Percentiles rank a stretch among this genome's conserved stretches.
These are phyloP conservation scores for Lactarius sp. DNA, from an alignment of 768 basidiomycete genomes.

Conservation along the genomic window DNA sequence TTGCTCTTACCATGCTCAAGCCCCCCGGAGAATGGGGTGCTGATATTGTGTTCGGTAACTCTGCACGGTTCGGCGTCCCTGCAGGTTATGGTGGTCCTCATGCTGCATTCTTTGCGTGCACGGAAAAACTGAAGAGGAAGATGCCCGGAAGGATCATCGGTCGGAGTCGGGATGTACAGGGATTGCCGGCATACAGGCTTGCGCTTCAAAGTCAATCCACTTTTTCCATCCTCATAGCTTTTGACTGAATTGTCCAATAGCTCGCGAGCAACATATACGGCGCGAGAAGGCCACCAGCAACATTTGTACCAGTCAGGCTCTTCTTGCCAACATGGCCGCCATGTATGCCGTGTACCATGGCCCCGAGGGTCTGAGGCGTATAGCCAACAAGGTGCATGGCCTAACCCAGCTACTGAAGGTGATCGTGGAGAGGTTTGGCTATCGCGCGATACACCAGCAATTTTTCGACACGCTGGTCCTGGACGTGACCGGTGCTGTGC, in stretches of 20 bases:
- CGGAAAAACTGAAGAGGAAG: slow-evolving; percentile 88
- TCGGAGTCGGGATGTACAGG: slow-evolving; percentile 76
- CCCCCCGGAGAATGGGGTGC: slow-evolving; percentile 99
- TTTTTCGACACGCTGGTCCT: slow-evolving; percentile 94
- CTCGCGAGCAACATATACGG: slow-evolving; percentile 94
- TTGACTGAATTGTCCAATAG: slow-evolving; percentile 36
- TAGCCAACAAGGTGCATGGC: slow-evolving; percentile 87
- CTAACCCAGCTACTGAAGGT: slow-evolving; percentile 73
- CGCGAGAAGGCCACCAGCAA: slow-evolving; percentile 98
- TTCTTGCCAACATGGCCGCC: slow-evolving; percentile 98
- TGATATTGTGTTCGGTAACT: slow-evolving; percentile 92
- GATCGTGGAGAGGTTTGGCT: slow-evolving; percentile 68
- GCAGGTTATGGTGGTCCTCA: slow-evolving; percentile 97
- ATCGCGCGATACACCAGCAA: slow-evolving; percentile 57
- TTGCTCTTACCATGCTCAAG: slow-evolving; percentile 88
- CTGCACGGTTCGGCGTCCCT: slow-evolving; percentile 95
- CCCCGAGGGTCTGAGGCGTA: slow-evolving; percentile 74
- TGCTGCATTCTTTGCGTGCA: slow-evolving; percentile 95
- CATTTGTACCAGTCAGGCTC: slow-evolving; percentile 95
- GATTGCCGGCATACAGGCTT: slow-evolving; percentile 84
- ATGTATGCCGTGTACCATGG: slow-evolving; percentile 99
- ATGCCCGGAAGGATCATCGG: slow-evolving; percentile 99
- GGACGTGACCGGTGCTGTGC: slow-evolving; percentile 57
- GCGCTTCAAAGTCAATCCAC: slow-evolving; percentile 81
- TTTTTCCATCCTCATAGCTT: neutral